A percentile compares a stretch with the other conserved stretches of the same genome.
phyloP scores from a whole-genome alignment of 106 monocot genomes.

The Gastrodia elata region DNA sequence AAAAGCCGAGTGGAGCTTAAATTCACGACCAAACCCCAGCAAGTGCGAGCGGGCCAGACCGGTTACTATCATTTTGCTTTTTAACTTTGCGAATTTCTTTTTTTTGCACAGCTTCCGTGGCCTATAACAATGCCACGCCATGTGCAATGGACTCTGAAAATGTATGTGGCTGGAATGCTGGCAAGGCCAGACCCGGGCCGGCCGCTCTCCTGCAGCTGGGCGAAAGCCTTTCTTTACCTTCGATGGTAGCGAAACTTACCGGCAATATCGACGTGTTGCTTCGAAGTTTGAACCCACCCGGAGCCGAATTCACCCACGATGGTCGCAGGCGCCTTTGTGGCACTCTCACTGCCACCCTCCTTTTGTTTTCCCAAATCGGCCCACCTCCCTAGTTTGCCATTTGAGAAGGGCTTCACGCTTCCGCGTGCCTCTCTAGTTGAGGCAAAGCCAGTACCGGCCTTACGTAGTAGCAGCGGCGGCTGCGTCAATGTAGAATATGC shows the following conservation, averaged over 20 bases:
- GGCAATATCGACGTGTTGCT: background rate
- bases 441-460: conserved; percentile 12
- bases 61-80: too few relatives aligned
- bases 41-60: too few relatives aligned
- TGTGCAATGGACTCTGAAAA: too few relatives aligned
- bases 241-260: conserved; percentile 2
- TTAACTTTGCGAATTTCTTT: too few relatives aligned
- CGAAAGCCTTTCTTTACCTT: background rate
- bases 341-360: conserved; percentile 1
- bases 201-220: background rate
- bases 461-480: background rate
- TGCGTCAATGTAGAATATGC: background rate
- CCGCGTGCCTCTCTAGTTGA: conserved; percentile 20
- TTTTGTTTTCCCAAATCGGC: background rate
- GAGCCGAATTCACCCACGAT: background rate
- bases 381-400: background rate
- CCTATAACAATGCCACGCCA: too few relatives aligned
- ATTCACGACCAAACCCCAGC: too few relatives aligned
- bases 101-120: too few relatives aligned
- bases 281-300: background rate
- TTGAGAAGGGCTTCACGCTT: background rate
- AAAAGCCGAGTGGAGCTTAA: too few relatives aligned
- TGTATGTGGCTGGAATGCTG: too few relatives aligned
- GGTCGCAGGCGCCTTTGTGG: background rate
- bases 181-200: conserved; percentile 1